Percentiles rank a stretch among this genome's conserved stretches.
phyloP scores from a whole-genome alignment of 176 grass and related monocot genomes.

The Eremochloa ophiuroides region DNA sequence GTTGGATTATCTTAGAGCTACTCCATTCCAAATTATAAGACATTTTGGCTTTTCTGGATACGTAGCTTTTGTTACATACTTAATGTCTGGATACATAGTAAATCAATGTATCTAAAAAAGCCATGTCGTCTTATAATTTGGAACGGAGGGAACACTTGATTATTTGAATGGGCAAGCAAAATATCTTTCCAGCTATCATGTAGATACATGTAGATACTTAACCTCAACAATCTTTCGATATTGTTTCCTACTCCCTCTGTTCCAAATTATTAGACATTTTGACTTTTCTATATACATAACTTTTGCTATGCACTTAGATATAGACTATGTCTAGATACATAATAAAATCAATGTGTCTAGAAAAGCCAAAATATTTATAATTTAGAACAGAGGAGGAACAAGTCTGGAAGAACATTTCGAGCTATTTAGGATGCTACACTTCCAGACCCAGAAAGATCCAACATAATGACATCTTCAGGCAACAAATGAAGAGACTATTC shows the following conservation, averaged over 20 bases:
- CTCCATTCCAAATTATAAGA: not conserved
- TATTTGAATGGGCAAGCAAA: constrained; percentile 11
- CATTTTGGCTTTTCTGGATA: not conserved
- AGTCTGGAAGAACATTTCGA: not conserved
- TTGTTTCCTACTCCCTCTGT: no score
- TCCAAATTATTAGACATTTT: no score
- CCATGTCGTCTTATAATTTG: no score
- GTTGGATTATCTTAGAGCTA: not conserved
- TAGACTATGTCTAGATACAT: no score
- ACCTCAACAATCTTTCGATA: not conserved
- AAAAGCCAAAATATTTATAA: no score
- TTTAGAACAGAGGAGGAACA: not conserved
- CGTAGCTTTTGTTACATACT: not conserved
- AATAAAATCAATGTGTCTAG: no score
- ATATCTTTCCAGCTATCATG: not conserved
- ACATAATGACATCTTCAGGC: not conserved
- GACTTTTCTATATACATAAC: no score
- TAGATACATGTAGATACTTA: not conserved
- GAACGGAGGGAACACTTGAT: not conserved
- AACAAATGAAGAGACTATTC: not conserved
- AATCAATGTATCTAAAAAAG: no score
- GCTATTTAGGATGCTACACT: not conserved
- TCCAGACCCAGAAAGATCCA: not conserved
- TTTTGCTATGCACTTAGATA: no score
- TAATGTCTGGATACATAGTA: no score